phyloP scores from a whole-genome alignment of 2,329 filamentous ascomycete genomes.

The Fusarium sp. region DNA sequence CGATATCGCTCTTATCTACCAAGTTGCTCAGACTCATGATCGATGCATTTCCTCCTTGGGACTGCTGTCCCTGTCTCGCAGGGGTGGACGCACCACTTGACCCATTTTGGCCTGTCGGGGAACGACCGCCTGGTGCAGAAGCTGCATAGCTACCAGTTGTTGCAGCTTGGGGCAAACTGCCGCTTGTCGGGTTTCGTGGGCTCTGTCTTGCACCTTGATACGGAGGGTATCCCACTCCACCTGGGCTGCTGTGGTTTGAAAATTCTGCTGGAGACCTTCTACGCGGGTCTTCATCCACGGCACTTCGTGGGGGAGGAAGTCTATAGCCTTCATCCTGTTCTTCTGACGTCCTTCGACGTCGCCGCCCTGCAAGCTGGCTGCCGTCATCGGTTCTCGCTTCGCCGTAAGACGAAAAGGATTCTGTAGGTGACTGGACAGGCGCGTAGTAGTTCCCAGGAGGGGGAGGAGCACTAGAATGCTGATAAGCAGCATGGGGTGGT shows the following conservation, averaged over 20 bases:
- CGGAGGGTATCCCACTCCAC: constrained; percentile 51
- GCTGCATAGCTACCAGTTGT: constrained; percentile 38
- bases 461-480: constrained; percentile 44
- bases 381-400: constrained; percentile 48
- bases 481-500: constrained; percentile 39
- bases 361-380: constrained; percentile 43
- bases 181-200: constrained; percentile 49
- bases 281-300: constrained; percentile 59
- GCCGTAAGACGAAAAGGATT: constrained; percentile 53
- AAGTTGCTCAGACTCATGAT: constrained; percentile 64
- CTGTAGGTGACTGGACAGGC: constrained; percentile 56
- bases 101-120: constrained; percentile 49
- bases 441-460: constrained; percentile 53
- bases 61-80: constrained; percentile 42
- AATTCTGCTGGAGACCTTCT: constrained; percentile 62
- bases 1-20: constrained; percentile 63
- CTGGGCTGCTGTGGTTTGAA: constrained; percentile 58
- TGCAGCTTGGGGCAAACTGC: constrained; percentile 46
- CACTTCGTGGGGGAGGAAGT: constrained; percentile 55
- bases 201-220: constrained; percentile 51
- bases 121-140: constrained; percentile 46
- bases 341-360: constrained; percentile 51
- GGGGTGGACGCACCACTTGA: constrained; percentile 51
- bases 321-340: constrained; percentile 55
- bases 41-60: constrained; percentile 47